phyloP scores from a whole-genome alignment of 805 yeast genomes.

The Pichia exigua region DNA sequence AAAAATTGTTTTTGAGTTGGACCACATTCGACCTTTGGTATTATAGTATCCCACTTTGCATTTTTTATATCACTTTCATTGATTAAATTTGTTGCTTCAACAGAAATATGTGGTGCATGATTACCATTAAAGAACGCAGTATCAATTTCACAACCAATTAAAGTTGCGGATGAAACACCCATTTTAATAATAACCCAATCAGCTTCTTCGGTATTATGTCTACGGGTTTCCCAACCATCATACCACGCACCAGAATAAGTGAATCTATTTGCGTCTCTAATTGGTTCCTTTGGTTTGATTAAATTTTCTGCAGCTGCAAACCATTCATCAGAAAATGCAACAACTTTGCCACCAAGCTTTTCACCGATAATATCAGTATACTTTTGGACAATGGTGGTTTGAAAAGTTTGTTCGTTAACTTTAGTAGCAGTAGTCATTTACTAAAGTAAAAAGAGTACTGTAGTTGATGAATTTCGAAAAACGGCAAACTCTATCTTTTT shows the following conservation, averaged over 20 bases:
- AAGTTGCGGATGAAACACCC: constrained; percentile 75
- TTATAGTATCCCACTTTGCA: constrained; percentile 61
- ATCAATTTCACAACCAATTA: constrained; percentile 83
- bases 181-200: constrained; percentile 82
- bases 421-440: constrained; percentile 8
- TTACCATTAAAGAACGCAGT: constrained; percentile 93
- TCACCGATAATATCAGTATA: constrained; percentile 78
- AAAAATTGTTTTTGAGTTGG: constrained; percentile 85
- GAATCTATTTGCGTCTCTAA: constrained; percentile 73
- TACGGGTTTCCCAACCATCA: constrained; percentile 97
- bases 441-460: constrained; percentile 3
- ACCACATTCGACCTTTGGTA: constrained; percentile 73
- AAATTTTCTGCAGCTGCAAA: constrained; percentile 89
- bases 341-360: constrained; percentile 70
- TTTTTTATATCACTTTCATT: constrained; percentile 29
- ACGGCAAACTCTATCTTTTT: background rate
- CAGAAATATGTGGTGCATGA: constrained; percentile 86
- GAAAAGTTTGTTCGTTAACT: constrained; percentile 33
- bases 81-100: constrained; percentile 54
- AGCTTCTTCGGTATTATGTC: constrained; percentile 78
- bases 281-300: constrained; percentile 72
- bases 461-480: background rate
- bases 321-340: constrained; percentile 81
- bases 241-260: constrained; percentile 92
- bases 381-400: constrained; percentile 38